These are phyloP conservation scores for Sambucus nigra DNA, from an alignment of 129 eudicot genomes.

Conservation along the genomic window DNA sequence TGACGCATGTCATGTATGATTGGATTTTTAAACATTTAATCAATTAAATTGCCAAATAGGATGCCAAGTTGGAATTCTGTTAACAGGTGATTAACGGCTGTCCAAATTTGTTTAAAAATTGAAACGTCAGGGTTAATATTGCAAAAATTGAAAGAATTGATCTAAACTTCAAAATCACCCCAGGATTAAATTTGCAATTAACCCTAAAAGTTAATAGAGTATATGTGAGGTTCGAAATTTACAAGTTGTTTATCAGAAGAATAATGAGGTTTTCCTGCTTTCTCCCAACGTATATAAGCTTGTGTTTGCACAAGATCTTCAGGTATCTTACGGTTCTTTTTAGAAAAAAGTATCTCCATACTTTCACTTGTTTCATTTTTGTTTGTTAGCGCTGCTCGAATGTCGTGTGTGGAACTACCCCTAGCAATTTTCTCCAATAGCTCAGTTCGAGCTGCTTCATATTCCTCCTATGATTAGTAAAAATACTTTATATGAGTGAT, in stretches of 20 bases:
- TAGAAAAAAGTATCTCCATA: constrained; percentile 19
- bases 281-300: constrained; percentile 60
- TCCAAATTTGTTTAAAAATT: too few relatives aligned
- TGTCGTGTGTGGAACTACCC: constrained; percentile 58
- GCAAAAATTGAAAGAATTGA: too few relatives aligned
- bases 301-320: constrained; percentile 55
- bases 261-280: constrained; percentile 56
- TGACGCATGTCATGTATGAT: too few relatives aligned
- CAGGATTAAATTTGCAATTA: too few relatives aligned
- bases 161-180: too few relatives aligned
- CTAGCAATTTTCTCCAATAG: constrained; percentile 61
- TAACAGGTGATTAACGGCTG: too few relatives aligned
- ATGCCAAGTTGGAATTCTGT: too few relatives aligned
- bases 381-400: constrained; percentile 49
- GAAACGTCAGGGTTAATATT: too few relatives aligned
- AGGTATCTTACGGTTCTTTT: constrained; percentile 42
- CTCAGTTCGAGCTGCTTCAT: constrained; percentile 83
- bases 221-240: constrained; percentile 13
- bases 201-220: background rate
- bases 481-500: background rate
- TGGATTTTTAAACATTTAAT: too few relatives aligned
- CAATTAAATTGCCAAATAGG: too few relatives aligned
- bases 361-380: constrained; percentile 33
- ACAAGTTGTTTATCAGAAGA: constrained; percentile 50
- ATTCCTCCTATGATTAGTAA: constrained; percentile 49